These are phyloP conservation scores for Aurantiochytrium sp. DNA, from an alignment of 108 stramenopile species.

Conservation along the genomic window DNA sequence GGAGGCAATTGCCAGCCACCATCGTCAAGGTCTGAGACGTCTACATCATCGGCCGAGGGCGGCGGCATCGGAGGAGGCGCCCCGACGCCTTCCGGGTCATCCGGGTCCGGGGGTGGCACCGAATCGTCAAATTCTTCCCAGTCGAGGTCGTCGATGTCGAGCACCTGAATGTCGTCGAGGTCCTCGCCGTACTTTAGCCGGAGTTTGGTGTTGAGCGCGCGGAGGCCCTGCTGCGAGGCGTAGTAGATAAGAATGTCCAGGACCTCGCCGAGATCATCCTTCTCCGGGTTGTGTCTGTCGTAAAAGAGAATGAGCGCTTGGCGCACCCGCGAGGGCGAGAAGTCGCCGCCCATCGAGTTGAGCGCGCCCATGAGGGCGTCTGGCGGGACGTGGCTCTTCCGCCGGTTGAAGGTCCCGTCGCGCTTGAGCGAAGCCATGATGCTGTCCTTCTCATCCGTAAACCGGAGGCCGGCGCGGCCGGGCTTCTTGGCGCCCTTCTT, in stretches of 20 bases:
- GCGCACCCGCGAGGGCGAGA: neutral
- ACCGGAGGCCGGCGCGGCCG: neutral
- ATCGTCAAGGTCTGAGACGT: too few relatives aligned
- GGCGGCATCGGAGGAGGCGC: too few relatives aligned
- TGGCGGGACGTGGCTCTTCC: constrained; percentile 3
- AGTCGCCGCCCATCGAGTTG: neutral
- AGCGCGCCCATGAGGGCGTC: constrained; percentile 17
- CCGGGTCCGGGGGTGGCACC: neutral
- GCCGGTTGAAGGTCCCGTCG: neutral
- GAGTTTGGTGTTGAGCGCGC: neutral
- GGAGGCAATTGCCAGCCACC: too few relatives aligned
- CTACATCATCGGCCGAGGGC: too few relatives aligned
- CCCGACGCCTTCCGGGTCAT: neutral
- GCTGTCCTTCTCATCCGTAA: neutral
- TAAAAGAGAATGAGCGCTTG: constrained; percentile 12
- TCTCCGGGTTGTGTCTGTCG: neutral
- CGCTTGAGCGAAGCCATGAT: neutral
- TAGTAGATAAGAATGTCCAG: constrained; percentile 9
- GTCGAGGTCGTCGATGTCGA: neutral
- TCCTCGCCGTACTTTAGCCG: neutral
- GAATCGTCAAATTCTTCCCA: neutral
- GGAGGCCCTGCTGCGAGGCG: neutral
- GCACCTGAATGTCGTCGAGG: neutral
- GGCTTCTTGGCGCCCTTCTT: neutral
- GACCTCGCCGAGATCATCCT: constrained; percentile 2